Base-by-base conservation (phyloP, 306 rosid genomes). In the Lathyrus oleraceus region DNA sequence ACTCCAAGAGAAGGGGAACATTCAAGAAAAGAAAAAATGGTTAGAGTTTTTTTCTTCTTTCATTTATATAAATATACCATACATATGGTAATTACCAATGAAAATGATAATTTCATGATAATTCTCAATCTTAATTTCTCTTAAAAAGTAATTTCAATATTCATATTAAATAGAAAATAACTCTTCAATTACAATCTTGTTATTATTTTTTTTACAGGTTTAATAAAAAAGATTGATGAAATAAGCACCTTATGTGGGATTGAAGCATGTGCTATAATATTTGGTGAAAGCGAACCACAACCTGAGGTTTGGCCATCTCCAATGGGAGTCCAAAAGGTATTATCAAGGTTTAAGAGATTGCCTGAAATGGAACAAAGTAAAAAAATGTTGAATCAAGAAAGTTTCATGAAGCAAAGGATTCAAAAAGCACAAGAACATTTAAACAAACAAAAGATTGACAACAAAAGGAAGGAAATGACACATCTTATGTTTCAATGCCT, bases 231-330 rank as follows among this genome's bases (percentile, higher is more conserved):
- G 28, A 5, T 73, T 58, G 10, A 52, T 25, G 78, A 73, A 63
- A 73, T 73, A 4, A 63, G 65, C 56, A 73, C 57, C 4, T 56
- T 73, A 12, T 73, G 78, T 63, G 78, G 71, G 32, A 63, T 79
- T 39, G 76, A 78, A 0, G 81, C 81, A 3, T 79, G 83, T 48
- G 81, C 75, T 25, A 47, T 79, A 25, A 15, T 82, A 1, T 82
- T 75, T 6, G 10, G 28, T 44, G 69, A 45, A 21, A 38, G 53
- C 25, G 76, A 75, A 19, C 15, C 57, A 54, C 57, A 71, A 9
- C 79, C 83, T 9, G 70, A 75, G 70, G 44, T 82, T 39, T 82
- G 81, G 83, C 83, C 86, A n/a, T 78, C 78, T 3, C 49, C 56
- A 1, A 1, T 0, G 15, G 76, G 14, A 13, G 78, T n/a, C 2